A percentile compares a stretch with the other conserved stretches of the same genome.
Evolutionary conservation across 352 stramenopile genomes (phyloP).

Genomic region (Phytophthora ohioensis): DNA sequence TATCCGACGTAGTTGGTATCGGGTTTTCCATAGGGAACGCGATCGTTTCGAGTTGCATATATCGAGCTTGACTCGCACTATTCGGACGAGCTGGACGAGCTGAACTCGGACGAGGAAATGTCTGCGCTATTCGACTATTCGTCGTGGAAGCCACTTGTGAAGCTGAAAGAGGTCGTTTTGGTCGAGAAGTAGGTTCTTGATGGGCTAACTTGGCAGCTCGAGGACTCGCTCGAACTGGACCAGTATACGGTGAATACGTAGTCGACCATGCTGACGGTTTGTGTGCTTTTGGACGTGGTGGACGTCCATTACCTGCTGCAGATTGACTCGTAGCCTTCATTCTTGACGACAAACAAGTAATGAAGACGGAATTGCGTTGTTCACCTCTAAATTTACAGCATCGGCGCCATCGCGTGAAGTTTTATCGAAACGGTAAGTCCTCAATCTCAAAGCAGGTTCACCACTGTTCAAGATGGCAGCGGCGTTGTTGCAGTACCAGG

Average conservation of each 20-base stretch:
- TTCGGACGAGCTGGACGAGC: constrained; percentile 44
- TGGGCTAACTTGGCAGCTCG: constrained; percentile 37
- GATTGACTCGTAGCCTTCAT: constrained; percentile 14
- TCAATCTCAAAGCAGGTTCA: not conserved
- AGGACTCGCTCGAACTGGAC: constrained; percentile 38
- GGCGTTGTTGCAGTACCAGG: constrained; percentile 75
- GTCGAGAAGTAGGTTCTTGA: constrained; percentile 22
- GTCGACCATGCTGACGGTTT: constrained; percentile 36
- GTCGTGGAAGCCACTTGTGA: constrained; percentile 38
- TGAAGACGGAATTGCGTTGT: not conserved
- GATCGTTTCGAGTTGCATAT: constrained; percentile 39
- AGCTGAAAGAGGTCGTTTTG: constrained; percentile 51
- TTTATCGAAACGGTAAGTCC: constrained; percentile 28
- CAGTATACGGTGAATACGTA: constrained; percentile 34
- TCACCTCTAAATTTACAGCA: constrained; percentile 31
- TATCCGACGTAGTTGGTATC: not conserved
- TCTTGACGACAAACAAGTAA: constrained; percentile 10
- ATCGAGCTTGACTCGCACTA: constrained; percentile 50
- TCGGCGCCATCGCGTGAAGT: not conserved
- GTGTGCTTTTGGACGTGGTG: constrained; percentile 29
- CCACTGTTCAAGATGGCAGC: constrained; percentile 49
- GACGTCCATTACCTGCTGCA: constrained; percentile 18
- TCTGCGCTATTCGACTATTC: constrained; percentile 27
- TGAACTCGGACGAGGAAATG: constrained; percentile 21
- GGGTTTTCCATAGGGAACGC: constrained; percentile 39